Evolutionary conservation across 352 stramenopile genomes (phyloP), one percentile per base, ranked within the genome.

Genomic region (Phytophthora ramorum): DNA sequence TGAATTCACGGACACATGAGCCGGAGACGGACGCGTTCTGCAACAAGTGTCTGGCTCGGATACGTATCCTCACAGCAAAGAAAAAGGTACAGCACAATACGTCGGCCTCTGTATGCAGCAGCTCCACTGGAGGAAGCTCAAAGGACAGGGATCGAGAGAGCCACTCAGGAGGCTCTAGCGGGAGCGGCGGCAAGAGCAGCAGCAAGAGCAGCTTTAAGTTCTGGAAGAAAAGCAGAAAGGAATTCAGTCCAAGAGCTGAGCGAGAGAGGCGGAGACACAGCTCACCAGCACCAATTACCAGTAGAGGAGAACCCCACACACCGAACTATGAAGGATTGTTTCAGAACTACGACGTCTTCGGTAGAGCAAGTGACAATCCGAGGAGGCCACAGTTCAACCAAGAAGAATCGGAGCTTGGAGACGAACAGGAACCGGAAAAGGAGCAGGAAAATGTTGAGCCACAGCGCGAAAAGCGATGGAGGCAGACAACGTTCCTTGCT

Each of bases 281-380:
- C 13, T 37, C 55, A 37, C 52, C 63, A 16, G 57, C 47, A 24
- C 50, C 37, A 16, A 52, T 60, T 52, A 54, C 17, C 38, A 61
- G 51, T 19, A 24, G 19, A 50, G 52, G 8, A 40, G 49, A 26
- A 45, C 13, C 12, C 14, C 24, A 70, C 6, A 54, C 35, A 3
- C 79, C 76, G 43, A 86, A 86, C 45, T 86, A 86, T 61, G 78
- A 83, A 17, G 70, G 49, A 17, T 45, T 86, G 0, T 68, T 86
- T 26, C 68, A 66, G 16, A 70, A 78, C 40, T 75, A 73, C 30
- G 65, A 68, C 6, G 58, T 76, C 24, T 52, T 59, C 32, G 50
- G 59, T 17, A 57, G 50, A 41, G 34, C 47, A 20, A 63, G 62
- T 40, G 60, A 60, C 28, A 59, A 47, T 45, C 35, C 45, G 28